Percentiles rank a stretch among this genome's conserved stretches.
phyloP scores from a whole-genome alignment of 441 rosid species.

The Euphorbia corollata region DNA sequence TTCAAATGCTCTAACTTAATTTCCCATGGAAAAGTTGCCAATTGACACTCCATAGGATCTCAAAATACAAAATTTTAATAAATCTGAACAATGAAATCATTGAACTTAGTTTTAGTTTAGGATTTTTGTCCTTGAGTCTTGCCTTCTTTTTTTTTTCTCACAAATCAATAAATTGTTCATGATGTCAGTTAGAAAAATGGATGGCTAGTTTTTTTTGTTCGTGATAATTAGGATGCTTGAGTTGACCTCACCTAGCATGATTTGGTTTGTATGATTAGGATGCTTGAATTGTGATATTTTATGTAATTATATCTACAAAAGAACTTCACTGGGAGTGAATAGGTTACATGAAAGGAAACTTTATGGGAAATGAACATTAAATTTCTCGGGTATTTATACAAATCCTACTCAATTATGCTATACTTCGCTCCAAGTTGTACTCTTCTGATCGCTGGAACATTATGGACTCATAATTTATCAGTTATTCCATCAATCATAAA shows the following conservation, averaged over 20 bases:
- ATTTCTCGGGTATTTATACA: neutral
- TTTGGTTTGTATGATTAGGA: neutral
- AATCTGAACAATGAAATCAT: constrained; percentile 7
- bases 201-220: neutral
- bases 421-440: neutral
- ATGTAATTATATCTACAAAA: neutral
- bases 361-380: neutral
- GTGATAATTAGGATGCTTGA: neutral
- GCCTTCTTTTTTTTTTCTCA: neutral
- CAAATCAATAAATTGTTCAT: neutral
- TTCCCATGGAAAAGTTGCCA: neutral
- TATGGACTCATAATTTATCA: neutral
- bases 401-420: neutral
- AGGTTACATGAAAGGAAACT: neutral
- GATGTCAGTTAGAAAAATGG: neutral
- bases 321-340: neutral
- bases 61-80: neutral
- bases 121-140: neutral
- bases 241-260: neutral
- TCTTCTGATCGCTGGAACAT: neutral
- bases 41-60: neutral
- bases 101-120: neutral
- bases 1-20: neutral
- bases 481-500: constrained; percentile 1
- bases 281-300: neutral